Conservation (phyloP, 2,329 filamentous ascomycete genomes). For the Exophiala xenobiotica region DNA sequence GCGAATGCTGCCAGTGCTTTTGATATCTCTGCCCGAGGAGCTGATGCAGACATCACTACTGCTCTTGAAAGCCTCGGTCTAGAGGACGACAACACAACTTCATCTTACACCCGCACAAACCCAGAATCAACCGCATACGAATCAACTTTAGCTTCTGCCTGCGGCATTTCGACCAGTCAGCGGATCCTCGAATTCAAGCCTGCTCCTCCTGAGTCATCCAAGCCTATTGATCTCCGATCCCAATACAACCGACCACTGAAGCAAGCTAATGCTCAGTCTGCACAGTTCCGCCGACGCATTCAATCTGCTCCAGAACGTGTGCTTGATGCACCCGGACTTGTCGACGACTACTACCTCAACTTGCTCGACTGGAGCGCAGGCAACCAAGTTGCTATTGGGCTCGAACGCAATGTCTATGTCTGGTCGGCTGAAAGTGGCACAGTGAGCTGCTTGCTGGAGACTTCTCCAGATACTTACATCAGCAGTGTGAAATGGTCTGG, state of each 20-base stretch:
- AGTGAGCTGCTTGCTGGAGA: conserved; percentile 86
- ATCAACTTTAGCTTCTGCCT: conserved; percentile 84
- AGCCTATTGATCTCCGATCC: conserved; percentile 93
- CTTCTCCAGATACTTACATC: conserved; percentile 85
- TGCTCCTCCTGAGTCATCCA: conserved; percentile 93
- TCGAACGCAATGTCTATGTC: conserved; percentile 95
- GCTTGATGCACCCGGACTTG: conserved; percentile 88
- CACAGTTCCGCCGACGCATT: conserved; percentile 87
- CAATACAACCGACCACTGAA: conserved; percentile 98
- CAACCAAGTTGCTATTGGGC: conserved; percentile 96
- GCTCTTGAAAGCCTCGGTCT: conserved; percentile 79
- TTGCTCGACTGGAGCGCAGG: conserved; percentile 96
- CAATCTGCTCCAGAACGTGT: conserved; percentile 94
- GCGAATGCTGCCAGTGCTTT: conserved; percentile 65
- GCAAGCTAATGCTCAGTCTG: conserved; percentile 68
- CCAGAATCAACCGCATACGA: conserved; percentile 90
- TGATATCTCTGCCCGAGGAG: conserved; percentile 59
- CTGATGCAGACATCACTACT: conserved; percentile 72
- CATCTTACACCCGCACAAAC: conserved; percentile 72
- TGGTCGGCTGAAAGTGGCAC: conserved; percentile 95
- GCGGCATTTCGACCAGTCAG: conserved; percentile 88
- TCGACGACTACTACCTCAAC: conserved; percentile 99
- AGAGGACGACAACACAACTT: conserved; percentile 64
- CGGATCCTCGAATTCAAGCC: conserved; percentile 98
- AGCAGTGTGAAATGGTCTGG: conserved; percentile 99